These are phyloP conservation scores for Periglandula ipomoeae DNA, from an alignment of 2,329 filamentous ascomycete genomes.

Conservation along the genomic window DNA sequence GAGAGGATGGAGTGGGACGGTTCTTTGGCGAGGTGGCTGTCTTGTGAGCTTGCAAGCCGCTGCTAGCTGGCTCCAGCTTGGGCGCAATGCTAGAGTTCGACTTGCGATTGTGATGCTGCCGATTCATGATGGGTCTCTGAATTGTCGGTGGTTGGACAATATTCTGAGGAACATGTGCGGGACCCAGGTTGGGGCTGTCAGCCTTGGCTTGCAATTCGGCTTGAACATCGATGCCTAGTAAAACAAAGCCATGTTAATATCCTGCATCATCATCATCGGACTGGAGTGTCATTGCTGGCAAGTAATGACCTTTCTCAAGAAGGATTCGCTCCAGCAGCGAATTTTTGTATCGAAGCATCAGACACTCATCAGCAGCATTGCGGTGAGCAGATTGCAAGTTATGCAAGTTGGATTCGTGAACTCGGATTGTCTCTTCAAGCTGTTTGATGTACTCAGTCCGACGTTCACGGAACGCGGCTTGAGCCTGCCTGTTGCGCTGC, in stretches of 20 bases:
- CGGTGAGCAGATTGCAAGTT: constrained; percentile 91
- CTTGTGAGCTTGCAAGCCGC: constrained; percentile 38
- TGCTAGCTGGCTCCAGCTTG: constrained; percentile 53
- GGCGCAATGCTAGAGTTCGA: constrained; percentile 68
- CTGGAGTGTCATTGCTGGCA: not conserved
- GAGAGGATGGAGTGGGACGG: constrained; percentile 75
- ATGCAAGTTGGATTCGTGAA: constrained; percentile 89
- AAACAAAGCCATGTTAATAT: constrained; percentile 2
- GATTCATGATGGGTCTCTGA: constrained; percentile 71
- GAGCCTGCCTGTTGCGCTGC: constrained; percentile 92
- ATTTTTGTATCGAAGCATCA: constrained; percentile 98
- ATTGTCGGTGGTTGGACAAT: constrained; percentile 66
- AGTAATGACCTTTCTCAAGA: constrained; percentile 74
- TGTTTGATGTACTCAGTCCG: constrained; percentile 99
- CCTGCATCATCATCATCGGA: not conserved
- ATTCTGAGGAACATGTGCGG: constrained; percentile 57
- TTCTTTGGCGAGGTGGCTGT: constrained; percentile 59
- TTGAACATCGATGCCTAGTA: constrained; percentile 89
- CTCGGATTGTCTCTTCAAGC: constrained; percentile 91
- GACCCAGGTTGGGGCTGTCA: constrained; percentile 70
- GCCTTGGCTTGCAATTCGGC: constrained; percentile 90
- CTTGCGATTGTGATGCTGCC: constrained; percentile 66
- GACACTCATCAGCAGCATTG: constrained; percentile 87
- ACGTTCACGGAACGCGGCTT: constrained; percentile 93
- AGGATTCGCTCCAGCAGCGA: constrained; percentile 91